A percentile compares a stretch with the other conserved stretches of the same genome.
Evolutionary conservation across 306 rosid species (phyloP).

Genomic region (Benincasa hispida): DNA sequence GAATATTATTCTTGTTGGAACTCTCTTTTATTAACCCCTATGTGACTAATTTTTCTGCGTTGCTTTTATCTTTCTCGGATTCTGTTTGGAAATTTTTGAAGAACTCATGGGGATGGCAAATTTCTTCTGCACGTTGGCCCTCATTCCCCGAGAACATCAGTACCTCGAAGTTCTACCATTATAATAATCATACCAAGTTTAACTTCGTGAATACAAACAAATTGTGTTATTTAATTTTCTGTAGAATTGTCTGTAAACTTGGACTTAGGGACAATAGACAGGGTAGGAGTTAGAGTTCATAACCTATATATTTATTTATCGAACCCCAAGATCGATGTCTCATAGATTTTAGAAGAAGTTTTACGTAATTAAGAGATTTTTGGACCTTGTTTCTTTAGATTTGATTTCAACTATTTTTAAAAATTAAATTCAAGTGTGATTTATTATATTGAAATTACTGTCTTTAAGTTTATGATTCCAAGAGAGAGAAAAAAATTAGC

Average conservation of each 20-base stretch:
- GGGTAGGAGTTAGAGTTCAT: background rate
- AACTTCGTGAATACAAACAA: background rate
- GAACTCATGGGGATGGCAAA: background rate
- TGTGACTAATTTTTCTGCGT: background rate
- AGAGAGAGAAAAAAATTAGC: background rate
- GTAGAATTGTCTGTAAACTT: background rate
- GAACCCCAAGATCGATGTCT: background rate
- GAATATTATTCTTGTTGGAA: background rate
- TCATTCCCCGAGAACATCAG: slow-evolving; percentile 31
- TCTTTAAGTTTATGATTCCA: background rate
- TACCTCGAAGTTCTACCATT: slow-evolving; percentile 41
- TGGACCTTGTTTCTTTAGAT: background rate
- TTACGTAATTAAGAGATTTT: background rate
- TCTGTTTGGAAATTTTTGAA: slow-evolving; percentile 16
- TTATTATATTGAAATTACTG: background rate
- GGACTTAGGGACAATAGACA: background rate
- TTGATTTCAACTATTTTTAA: background rate
- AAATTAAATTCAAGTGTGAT: background rate
- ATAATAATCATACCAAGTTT: slow-evolving; percentile 13
- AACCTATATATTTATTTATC: background rate
- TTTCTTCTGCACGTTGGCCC: slow-evolving; percentile 65
- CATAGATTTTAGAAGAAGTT: background rate
- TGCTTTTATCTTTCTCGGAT: background rate
- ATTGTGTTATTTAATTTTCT: background rate
- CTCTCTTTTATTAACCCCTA: background rate